Evolutionary conservation across 2,329 filamentous ascomycete genomes (phyloP), one percentile per base, ranked within the genome.

Genomic region (Whalleya microplaca): DNA sequence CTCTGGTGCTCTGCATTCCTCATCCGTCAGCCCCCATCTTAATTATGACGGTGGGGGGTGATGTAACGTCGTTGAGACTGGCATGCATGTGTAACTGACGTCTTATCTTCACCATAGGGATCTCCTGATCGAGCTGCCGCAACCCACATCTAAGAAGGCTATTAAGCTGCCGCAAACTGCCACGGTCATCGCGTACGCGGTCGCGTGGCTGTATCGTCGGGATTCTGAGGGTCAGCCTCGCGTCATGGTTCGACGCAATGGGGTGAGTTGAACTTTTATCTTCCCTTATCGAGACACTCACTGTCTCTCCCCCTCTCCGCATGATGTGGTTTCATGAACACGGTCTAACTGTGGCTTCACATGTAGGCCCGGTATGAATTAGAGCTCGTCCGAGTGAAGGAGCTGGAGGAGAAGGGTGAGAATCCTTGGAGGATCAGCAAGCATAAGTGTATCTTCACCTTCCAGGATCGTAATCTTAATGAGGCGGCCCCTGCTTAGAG

Each of bases 351-450:
- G 4, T 27, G 4, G 23, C 45, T 48, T 37, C 9, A 12, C 37
- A n/a, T 27, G 19, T 27, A 48, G 46, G 46, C 29, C 20, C 46
- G 46, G 5, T 48, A 48, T 37, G 46, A 48, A 27, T 21, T 67
- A 37, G 64, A 69, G 27, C 42, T 72, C 12, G 40, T 61, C 18
- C 60, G 62, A 16, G 41, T 66, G 20, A 21, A 40, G 1, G 63
- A 60, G n/a, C 55, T 69, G n/a, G 69, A 70, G 27, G 58, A 50
- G 2, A 48, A 59, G 20, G 65, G 64, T 2, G 23, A 61, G 16
- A 71, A 72, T 46, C 67, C 68, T 0, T 71, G 69, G 68, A 59
- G 69, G 4, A 65, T 71, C 48, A 64, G 57, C 41, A 62, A 55
- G 44, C 64, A 66, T 47, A 60, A 56, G 16, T 43, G 64, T 51